Evolutionary conservation across 2,329 filamentous ascomycete species (phyloP), one percentile per base, ranked within the genome.

Genomic region (Lizonia empirigonia): DNA sequence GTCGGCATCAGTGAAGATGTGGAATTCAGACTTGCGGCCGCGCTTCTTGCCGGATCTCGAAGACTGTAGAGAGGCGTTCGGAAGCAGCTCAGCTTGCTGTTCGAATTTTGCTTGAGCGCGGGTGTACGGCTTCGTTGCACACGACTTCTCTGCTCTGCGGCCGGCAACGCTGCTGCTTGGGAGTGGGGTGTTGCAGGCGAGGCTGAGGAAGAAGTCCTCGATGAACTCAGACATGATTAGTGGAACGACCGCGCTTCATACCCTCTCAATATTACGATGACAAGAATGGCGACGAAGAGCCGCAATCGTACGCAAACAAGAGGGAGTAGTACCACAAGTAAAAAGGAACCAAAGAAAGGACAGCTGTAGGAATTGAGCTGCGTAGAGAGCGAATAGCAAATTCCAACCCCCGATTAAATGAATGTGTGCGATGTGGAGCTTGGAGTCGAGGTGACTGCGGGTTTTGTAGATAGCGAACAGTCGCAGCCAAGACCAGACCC

Each of bases 1-100:
- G 20, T 52, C 24, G 2, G 35, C 16, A 15, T 64, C 61, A 15
- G 51, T 26, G 38, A 62, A 63, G 16, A 64, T 47, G 12, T 38
- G 42, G 40, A 65, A 57, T 1, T 54, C 36, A 1, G 44, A 23
- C 12, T 56, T 58, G 24, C 54, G 58, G 20, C 29, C 26, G 19
- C 44, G 50, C 26, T 59, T 61, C 33, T 37, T 54, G 20, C 51
- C 54, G n/a, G 26, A 19, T 16, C 2, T 36, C 32, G 13, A 23
- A 12, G 15, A n/a, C 8, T 23, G 16, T 3, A 24, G n/a, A 18
- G 8, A 19, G 7, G 15, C 8, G 15, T 5, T 12, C 9, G 19
- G 23, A 4, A 7, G 3, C 2, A 15, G 16, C 7, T 10, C 26
- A 7, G 39, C 10, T 24, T 32, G 44, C 33, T 44, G 33, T 32